Conservation (phyloP, 1,139 yeast species). For the Lodderomyces orthopsilosis region DNA sequence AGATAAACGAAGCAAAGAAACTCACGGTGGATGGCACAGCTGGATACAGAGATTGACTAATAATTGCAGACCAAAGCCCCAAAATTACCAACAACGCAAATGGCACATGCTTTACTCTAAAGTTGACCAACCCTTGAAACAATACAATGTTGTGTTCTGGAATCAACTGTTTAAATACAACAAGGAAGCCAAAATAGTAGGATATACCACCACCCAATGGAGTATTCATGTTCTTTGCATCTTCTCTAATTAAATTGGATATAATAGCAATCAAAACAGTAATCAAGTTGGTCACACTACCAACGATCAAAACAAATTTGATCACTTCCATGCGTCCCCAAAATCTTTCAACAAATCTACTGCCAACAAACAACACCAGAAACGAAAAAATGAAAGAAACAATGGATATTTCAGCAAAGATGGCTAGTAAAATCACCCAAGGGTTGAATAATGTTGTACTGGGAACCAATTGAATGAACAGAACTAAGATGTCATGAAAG, state of each 20-base stretch:
- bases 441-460: conserved; percentile 58
- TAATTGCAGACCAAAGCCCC: conserved; percentile 42
- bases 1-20: conserved; percentile 68
- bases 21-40: conserved; percentile 66
- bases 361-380: conserved; percentile 50
- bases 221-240: conserved; percentile 37
- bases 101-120: conserved; percentile 74
- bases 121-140: conserved; percentile 59
- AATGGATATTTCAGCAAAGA: conserved; percentile 66
- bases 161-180: conserved; percentile 81
- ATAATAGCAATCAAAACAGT: conserved; percentile 43
- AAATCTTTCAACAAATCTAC: conserved; percentile 49
- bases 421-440: conserved; percentile 71
- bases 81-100: conserved; percentile 52
- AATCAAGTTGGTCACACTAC: conserved; percentile 57
- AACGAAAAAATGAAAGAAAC: conserved; percentile 50
- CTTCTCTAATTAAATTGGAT: conserved; percentile 37
- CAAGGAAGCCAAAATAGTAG: conserved; percentile 70
- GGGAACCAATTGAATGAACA: conserved; percentile 72
- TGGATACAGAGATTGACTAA: conserved; percentile 46
- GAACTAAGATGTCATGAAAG: conserved; percentile 47
- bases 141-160: conserved; percentile 83
- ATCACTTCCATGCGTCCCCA: conserved; percentile 64
- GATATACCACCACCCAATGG: conserved; percentile 75
- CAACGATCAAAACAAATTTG: conserved; percentile 55